phyloP scores from a whole-genome alignment of 1,139 yeast genomes.

The Magnusiomyces fungicola region DNA sequence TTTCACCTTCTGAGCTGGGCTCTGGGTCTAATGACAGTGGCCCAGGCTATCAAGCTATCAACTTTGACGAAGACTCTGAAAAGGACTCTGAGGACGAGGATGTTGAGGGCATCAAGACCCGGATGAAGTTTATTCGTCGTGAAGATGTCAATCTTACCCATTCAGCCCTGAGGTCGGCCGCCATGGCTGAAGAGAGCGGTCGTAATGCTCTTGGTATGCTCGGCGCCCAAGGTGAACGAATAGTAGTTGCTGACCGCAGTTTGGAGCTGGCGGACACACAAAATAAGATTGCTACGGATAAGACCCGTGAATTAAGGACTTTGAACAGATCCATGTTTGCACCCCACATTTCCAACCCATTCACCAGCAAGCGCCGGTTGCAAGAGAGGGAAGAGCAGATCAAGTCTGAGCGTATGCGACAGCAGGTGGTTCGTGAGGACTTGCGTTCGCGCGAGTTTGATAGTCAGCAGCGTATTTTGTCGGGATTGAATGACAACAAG shows the following conservation, averaged over 20 bases:
- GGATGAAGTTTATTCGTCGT: constrained; percentile 77
- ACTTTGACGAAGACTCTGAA: constrained; percentile 25
- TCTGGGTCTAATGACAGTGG: neutral
- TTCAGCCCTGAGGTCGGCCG: constrained; percentile 80
- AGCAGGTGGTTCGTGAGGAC: constrained; percentile 37
- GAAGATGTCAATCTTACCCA: constrained; percentile 82
- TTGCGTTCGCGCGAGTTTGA: constrained; percentile 39
- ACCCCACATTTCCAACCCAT: constrained; percentile 78
- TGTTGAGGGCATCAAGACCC: constrained; percentile 79
- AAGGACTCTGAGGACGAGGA: constrained; percentile 61
- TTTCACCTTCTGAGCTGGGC: constrained; percentile 17
- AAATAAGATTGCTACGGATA: constrained; percentile 73
- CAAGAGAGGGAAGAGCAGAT: constrained; percentile 69
- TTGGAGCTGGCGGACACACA: constrained; percentile 75
- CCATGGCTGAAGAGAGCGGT: constrained; percentile 88
- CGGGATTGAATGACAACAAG: constrained; percentile 31
- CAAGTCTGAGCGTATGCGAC: constrained; percentile 58
- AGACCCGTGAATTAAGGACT: constrained; percentile 71
- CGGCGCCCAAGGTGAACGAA: constrained; percentile 83
- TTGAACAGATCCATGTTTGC: constrained; percentile 78
- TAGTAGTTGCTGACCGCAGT: constrained; percentile 72
- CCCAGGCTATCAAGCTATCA: constrained; percentile 4
- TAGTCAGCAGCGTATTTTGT: constrained; percentile 45
- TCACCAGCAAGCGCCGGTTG: constrained; percentile 70
- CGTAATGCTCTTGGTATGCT: constrained; percentile 84